Evolutionary conservation across 352 stramenopile species (phyloP).

Genomic region (Elongisporangium anandrum): DNA sequence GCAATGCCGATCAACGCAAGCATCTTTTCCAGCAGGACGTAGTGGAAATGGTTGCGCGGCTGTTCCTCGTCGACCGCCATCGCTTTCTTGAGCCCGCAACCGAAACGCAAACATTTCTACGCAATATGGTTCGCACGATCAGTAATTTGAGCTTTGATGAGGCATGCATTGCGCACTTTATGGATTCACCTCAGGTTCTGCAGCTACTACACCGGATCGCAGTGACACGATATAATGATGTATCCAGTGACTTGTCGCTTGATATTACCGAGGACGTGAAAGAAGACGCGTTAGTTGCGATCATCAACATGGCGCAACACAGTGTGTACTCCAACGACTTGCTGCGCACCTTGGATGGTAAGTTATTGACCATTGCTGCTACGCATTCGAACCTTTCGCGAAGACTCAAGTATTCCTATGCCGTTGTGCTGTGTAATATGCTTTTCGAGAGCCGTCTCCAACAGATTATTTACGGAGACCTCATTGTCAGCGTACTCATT

Average conservation of each 20-base stretch:
- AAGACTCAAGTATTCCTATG: constrained; percentile 56
- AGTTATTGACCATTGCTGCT: constrained; percentile 35
- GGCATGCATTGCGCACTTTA: constrained; percentile 37
- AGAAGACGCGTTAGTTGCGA: constrained; percentile 56
- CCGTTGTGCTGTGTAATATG: constrained; percentile 58
- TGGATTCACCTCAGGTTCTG: constrained; percentile 60
- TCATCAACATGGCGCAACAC: constrained; percentile 63
- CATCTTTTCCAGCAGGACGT: constrained; percentile 48
- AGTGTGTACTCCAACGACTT: constrained; percentile 41
- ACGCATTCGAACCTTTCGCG: constrained; percentile 24
- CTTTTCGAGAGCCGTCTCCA: constrained; percentile 66
- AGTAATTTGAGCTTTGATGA: constrained; percentile 63
- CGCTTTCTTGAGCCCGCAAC: constrained; percentile 13
- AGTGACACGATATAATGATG: constrained; percentile 2
- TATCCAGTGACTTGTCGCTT: background rate
- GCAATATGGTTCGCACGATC: constrained; percentile 56
- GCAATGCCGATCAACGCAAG: constrained; percentile 47
- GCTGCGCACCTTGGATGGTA: constrained; percentile 51
- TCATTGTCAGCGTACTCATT: constrained; percentile 45
- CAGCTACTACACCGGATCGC: constrained; percentile 34
- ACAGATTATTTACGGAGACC: constrained; percentile 55
- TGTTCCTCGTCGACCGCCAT: constrained; percentile 41
- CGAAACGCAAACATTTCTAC: constrained; percentile 30
- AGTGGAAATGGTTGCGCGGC: constrained; percentile 41
- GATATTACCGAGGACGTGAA: constrained; percentile 44